phyloP scores from a whole-genome alignment of 331 rosid genomes.

The Telfairia occidentalis region DNA sequence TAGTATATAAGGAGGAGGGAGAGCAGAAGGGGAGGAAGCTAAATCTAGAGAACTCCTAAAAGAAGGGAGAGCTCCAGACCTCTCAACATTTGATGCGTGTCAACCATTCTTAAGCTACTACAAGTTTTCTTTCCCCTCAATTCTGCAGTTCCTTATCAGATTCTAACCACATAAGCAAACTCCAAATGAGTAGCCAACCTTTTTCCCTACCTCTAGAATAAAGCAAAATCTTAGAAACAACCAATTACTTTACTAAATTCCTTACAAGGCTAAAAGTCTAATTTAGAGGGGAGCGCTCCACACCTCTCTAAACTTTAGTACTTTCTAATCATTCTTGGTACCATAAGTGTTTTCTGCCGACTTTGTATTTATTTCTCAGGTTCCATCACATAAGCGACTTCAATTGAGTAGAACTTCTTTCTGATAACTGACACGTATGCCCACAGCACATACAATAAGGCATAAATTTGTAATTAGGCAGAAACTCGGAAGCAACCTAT shows the following conservation, averaged over 20 bases:
- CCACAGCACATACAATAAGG: background rate
- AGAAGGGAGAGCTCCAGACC: background rate
- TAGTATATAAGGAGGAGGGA: background rate
- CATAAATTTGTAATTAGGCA: background rate
- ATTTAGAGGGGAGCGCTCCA: background rate
- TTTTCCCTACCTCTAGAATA: too few relatives aligned
- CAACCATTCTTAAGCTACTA: background rate
- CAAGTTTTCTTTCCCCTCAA: background rate
- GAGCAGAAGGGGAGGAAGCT: background rate
- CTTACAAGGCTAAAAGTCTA: background rate
- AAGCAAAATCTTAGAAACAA: background rate
- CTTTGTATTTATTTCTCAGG: background rate
- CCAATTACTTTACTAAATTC: background rate
- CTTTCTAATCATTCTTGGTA: background rate
- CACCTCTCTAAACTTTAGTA: background rate
- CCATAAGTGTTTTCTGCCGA: background rate
- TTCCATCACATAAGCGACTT: background rate
- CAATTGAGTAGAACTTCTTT: background rate
- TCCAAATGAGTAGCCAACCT: background rate
- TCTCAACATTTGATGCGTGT: background rate
- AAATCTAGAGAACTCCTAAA: background rate
- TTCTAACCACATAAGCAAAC: background rate
- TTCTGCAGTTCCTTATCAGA: background rate
- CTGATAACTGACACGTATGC: background rate
- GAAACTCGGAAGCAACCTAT: background rate